These are phyloP conservation scores for Zopfia rhizophila DNA, from an alignment of 2,329 filamentous ascomycete genomes.

Conservation along the genomic window DNA sequence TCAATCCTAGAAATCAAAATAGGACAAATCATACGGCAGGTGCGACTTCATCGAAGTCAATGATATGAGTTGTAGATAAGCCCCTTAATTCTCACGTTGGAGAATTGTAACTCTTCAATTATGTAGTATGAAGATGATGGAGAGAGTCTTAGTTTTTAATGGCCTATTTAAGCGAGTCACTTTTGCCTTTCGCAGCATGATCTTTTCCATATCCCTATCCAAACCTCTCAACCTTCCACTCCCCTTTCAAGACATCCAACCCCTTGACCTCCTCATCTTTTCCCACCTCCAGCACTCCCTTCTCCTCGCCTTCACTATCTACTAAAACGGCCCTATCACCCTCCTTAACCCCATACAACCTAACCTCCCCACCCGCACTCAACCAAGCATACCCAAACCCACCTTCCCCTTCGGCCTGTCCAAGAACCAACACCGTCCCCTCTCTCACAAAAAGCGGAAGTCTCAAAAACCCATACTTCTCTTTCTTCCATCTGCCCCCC, in stretches of 20 bases:
- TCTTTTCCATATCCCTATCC: conserved; percentile 29
- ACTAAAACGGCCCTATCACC: conserved; percentile 49
- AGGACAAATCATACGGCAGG: too few relatives aligned
- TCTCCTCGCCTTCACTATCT: conserved; percentile 42
- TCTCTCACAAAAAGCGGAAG: conserved; percentile 55
- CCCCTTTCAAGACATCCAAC: conserved; percentile 40
- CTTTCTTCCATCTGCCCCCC: conserved; percentile 57
- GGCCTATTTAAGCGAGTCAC: not conserved
- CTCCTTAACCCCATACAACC: conserved; percentile 49
- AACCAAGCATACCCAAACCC: conserved; percentile 56
- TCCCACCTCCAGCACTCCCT: conserved; percentile 41
- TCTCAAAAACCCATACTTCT: conserved; percentile 53
- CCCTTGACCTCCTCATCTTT: conserved; percentile 42
- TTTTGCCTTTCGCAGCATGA: not conserved
- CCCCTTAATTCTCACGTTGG: too few relatives aligned
- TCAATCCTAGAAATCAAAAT: too few relatives aligned
- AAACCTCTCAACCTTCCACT: conserved; percentile 46
- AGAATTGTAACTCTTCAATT: too few relatives aligned
- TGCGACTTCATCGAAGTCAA: too few relatives aligned
- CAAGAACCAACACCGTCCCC: conserved; percentile 53
- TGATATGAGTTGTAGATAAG: too few relatives aligned
- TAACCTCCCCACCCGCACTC: conserved; percentile 49
- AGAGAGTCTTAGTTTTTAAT: too few relatives aligned
- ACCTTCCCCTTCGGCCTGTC: conserved; percentile 48
- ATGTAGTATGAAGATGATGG: too few relatives aligned